phyloP scores from a whole-genome alignment of 176 grass and related monocot species.

The Ampelocalamus luodianensis region DNA sequence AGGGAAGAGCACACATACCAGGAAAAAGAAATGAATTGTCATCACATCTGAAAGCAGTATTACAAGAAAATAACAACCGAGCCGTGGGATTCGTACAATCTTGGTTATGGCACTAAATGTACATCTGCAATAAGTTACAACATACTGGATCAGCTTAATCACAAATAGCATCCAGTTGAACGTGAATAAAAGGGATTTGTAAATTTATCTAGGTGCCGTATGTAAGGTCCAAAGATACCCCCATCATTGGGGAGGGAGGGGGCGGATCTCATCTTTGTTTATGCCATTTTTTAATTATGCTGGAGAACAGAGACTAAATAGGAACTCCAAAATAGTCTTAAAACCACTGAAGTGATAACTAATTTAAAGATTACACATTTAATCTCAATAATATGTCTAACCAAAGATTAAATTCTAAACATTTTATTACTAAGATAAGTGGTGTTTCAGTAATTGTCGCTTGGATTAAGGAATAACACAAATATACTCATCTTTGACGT shows the following conservation, averaged over 20 bases:
- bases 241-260: too few relatives aligned
- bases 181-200: not conserved
- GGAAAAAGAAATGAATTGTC: constrained; percentile 99
- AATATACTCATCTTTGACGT: not conserved
- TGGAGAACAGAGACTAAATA: not conserved
- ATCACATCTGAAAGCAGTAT: constrained; percentile 95
- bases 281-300: not conserved
- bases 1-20: constrained; percentile 67
- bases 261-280: not conserved
- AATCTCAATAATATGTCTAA: not conserved
- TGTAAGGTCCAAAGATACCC: not conserved
- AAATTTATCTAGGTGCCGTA: constrained; percentile 14
- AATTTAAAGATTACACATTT: constrained; percentile 12
- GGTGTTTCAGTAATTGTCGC: not conserved
- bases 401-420: constrained; percentile 20
- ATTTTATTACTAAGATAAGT: not conserved
- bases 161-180: constrained; percentile 8
- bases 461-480: not conserved
- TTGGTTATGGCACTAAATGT: constrained; percentile 92
- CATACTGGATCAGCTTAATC: constrained; percentile 36
- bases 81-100: constrained; percentile 67
- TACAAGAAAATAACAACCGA: constrained; percentile 96
- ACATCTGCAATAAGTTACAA: constrained; percentile 71
- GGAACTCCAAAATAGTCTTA: constrained; percentile 25
- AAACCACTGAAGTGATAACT: constrained; percentile 9